Base-by-base conservation (phyloP, 106 monocot species). In the Narthecium ossifragum region DNA sequence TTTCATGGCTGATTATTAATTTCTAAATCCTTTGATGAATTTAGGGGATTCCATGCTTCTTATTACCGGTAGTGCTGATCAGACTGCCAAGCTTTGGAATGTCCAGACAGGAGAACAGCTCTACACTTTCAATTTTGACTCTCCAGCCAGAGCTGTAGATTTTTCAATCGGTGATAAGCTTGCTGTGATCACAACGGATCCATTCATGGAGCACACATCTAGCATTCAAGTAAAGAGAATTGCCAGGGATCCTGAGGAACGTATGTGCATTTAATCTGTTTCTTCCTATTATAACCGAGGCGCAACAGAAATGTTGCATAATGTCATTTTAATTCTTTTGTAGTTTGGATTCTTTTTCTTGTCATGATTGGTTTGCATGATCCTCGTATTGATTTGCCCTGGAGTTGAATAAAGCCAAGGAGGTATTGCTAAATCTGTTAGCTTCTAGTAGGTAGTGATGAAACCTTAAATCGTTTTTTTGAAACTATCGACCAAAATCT, bases 221-320 rank as follows among this genome's bases (percentile, higher is more conserved):
- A 69, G 85, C 13, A 90, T 90, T 55, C 94, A 94, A 73, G 86
- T 94, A 46, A 94, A 94, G 51, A 46, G 63, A 30, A 94, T 94
- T 43, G 74, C 89, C 0, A 56, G 37, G 46, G 80, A 94, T 57
- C 49, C 73, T 26, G 59, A n/a, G 39, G 89, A 89, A 47, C 94
- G 94, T 94, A 75, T 51, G 82, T 2, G n/a, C n/a, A n/a, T n/a
- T n/a, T n/a, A n/a, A n/a, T n/a, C n/a, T n/a, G n/a, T n/a, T n/a
- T n/a, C n/a, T n/a, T n/a, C n/a, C n/a, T n/a, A n/a, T n/a, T n/a
- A n/a, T n/a, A n/a, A n/a, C n/a, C n/a, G n/a, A n/a, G n/a, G n/a
- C n/a, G n/a, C n/a, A n/a, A n/a, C n/a, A n/a, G n/a, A n/a, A n/a
- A n/a, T n/a, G n/a, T n/a, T n/a, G n/a, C n/a, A n/a, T n/a, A n/a